Base-by-base conservation (phyloP, 2,329 filamentous ascomycete genomes). In the Xylaria sp. region DNA sequence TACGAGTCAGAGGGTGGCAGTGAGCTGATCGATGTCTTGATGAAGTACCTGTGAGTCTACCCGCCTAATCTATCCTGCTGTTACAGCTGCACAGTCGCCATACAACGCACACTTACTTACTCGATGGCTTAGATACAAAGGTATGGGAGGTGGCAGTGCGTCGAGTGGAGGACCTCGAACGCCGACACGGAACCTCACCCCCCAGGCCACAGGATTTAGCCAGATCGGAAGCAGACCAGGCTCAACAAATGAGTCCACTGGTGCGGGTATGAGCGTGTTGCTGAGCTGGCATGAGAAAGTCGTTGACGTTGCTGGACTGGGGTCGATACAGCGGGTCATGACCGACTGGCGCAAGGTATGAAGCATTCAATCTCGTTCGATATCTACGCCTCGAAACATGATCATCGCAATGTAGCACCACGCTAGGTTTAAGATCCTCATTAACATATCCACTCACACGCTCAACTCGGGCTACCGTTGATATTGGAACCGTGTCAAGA, bases 271-370 rank as follows among this genome's bases (percentile, higher is more conserved):
- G 95, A 98, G 95, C 75, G 95, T 99, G 54, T 78, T 99, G 75
- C 82, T 99, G 69, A 97, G 93, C 79, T 99, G 95, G 95, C 95
- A 99, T 76, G 95, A 99, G 83, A 99, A 97, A 85, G 86, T 97
- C 66, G 92, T 98, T 4, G 95, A 99, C 73, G 89, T 97, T 73
- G 92, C 93, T 38, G 95, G 95, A 23, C 83, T 93, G 69, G 95
- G 95, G 46, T 92, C 91, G 77, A 95, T 99, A 78, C 92, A 93
- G 66, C 87, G 95, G 72, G 92, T 92, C 69, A 97, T 99, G 94
- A 95, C 92, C 43, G 95, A 99, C 82, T 92, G 94, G 82, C 89
- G 95, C 74, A 95, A 91, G 72, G 94, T 96, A 71, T 96, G 63
- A 38, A 52, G 23, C 21, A 40, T 28, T 14, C 43, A 28, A 31